Conservation (phyloP, 129 eudicot genomes). For the Escallonia herrerae region DNA sequence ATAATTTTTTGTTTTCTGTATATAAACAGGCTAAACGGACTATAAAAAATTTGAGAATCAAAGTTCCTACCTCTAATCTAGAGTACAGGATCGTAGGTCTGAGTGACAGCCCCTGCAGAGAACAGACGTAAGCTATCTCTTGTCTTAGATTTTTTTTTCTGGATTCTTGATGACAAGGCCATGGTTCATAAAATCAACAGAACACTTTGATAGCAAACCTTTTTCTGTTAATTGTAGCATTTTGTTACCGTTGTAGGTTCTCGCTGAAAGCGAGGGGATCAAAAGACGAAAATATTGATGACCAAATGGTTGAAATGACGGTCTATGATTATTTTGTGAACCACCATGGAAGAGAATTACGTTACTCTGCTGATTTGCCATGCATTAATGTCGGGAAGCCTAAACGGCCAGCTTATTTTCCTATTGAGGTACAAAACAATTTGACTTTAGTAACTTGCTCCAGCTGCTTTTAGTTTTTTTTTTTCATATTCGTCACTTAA, state of each 20-base stretch:
- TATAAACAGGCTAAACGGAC: constrained; percentile 48
- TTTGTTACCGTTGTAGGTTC: constrained; percentile 27
- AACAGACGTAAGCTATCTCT: constrained; percentile 43
- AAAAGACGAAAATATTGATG: constrained; percentile 38
- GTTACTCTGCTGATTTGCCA: constrained; percentile 73
- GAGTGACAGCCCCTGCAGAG: constrained; percentile 58
- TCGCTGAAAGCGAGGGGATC: constrained; percentile 27
- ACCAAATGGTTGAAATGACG: constrained; percentile 43
- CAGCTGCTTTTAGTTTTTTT: background rate
- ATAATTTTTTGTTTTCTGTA: background rate
- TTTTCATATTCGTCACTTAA: background rate
- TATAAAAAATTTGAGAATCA: constrained; percentile 60
- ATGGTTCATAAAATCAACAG: no score
- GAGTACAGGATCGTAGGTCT: constrained; percentile 65
- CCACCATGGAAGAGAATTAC: constrained; percentile 41
- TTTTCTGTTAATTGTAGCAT: no score
- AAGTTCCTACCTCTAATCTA: constrained; percentile 33
- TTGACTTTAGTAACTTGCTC: background rate
- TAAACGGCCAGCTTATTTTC: constrained; percentile 69
- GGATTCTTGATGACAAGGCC: no score
- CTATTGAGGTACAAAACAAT: constrained; percentile 55
- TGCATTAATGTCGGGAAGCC: constrained; percentile 90
- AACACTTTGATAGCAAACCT: no score
- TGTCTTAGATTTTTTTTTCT: no score
- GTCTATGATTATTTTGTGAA: constrained; percentile 78